A percentile compares a stretch with the other conserved stretches of the same genome.
These are phyloP conservation scores for Aspergillus homomorphus DNA, from an alignment of 495 filamentous ascomycete genomes.

Conservation along the genomic window DNA sequence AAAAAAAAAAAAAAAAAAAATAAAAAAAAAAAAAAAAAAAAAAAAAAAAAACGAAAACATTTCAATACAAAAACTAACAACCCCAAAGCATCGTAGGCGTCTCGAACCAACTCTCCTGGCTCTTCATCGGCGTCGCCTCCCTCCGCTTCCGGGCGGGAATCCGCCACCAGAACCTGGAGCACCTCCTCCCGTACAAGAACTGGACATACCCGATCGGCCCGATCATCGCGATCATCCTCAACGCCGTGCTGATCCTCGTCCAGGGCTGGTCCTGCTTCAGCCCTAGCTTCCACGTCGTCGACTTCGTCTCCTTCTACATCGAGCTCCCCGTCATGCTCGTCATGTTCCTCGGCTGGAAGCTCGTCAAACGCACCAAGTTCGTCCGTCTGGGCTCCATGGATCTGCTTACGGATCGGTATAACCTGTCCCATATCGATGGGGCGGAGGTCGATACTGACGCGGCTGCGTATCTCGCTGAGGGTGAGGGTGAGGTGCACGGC, in stretches of 20 bases:
- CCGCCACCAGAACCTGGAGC: slow-evolving; percentile 50
- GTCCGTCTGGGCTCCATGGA: slow-evolving; percentile 46
- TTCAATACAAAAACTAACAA: neutral
- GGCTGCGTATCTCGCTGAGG: neutral
- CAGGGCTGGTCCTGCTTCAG: slow-evolving; percentile 61
- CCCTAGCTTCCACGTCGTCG: slow-evolving; percentile 45
- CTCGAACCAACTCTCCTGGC: slow-evolving; percentile 62
- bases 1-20: too few species aligned
- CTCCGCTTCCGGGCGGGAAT: slow-evolving; percentile 57
- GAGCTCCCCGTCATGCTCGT: slow-evolving; percentile 50
- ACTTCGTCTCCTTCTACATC: slow-evolving; percentile 53
- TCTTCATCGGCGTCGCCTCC: slow-evolving; percentile 56
- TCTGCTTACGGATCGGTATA: slow-evolving; percentile 52
- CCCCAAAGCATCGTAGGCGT: slow-evolving; percentile 52
- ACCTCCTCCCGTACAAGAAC: slow-evolving; percentile 59
- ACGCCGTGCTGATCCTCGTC: slow-evolving; percentile 54
- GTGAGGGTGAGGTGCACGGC: neutral
- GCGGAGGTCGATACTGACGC: neutral
- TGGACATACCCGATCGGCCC: slow-evolving; percentile 60
- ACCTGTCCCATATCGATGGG: slow-evolving; percentile 6
- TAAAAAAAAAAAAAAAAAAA: too few species aligned
- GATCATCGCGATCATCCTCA: slow-evolving; percentile 48
- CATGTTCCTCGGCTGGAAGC: slow-evolving; percentile 52
- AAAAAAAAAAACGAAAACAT: neutral
- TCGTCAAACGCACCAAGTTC: slow-evolving; percentile 43